Percentiles rank a stretch among this genome's conserved stretches.
phyloP scores from a whole-genome alignment of 2,329 filamentous ascomycete genomes.

The Helotiales sp. region DNA sequence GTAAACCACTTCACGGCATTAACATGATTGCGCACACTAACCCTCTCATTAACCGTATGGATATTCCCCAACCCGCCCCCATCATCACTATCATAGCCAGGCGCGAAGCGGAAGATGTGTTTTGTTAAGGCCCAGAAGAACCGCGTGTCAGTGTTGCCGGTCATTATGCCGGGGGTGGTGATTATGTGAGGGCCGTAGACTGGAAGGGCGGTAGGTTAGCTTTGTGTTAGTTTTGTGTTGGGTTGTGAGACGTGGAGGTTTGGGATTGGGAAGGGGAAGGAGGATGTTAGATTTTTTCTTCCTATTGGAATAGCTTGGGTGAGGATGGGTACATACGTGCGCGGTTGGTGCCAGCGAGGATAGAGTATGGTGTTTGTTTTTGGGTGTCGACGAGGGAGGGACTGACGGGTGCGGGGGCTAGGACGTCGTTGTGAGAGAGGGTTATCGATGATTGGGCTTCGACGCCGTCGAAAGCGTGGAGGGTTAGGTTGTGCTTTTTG shows the following conservation, averaged over 20 bases:
- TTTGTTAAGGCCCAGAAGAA: conserved; percentile 14
- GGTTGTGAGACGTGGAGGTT: too few species aligned
- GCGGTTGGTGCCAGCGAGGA: conserved; percentile 5
- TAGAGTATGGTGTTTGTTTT: background rate
- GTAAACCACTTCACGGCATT: conserved; percentile 16
- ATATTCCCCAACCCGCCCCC: conserved; percentile 10
- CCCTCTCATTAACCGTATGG: conserved; percentile 17
- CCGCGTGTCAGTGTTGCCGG: conserved; percentile 7
- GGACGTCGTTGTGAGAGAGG: background rate
- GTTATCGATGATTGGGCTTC: conserved; percentile 8
- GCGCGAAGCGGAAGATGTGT: conserved; percentile 15
- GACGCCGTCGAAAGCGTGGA: conserved; percentile 11
- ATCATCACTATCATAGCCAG: conserved; percentile 8
- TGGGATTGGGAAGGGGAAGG: too few species aligned
- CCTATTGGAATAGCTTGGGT: too few species aligned
- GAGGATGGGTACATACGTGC: too few species aligned
- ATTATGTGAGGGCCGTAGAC: background rate
- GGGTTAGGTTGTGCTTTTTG: conserved; percentile 12
- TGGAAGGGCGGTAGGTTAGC: too few species aligned
- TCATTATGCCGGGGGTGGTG: conserved; percentile 11
- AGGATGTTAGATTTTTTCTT: too few species aligned
- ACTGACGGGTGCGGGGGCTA: conserved; percentile 8
- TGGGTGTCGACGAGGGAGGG: background rate
- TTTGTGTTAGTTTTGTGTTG: too few species aligned
- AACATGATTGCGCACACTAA: conserved; percentile 6